Evolutionary conservation across 495 filamentous ascomycete species (phyloP).

Genomic region (Lasiosphaeria miniovina): DNA sequence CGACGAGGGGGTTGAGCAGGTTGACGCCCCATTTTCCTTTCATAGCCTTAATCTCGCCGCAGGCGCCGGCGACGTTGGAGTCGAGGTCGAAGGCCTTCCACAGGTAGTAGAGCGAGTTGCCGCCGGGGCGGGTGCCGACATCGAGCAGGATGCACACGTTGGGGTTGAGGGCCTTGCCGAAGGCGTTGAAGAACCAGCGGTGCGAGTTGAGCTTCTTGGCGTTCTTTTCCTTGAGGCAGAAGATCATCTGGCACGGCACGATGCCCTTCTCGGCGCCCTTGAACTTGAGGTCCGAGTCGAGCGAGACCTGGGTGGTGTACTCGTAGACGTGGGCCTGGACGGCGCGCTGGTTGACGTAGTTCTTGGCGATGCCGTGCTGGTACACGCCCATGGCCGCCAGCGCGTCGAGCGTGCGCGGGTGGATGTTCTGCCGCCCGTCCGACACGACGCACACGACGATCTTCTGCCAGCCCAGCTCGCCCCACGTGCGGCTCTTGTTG

Average conservation of each 20-base stretch:
- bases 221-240: slow-evolving; percentile 98
- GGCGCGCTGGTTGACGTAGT: slow-evolving; percentile 87
- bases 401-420: slow-evolving; percentile 91
- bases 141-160: slow-evolving; percentile 97
- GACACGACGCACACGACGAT: slow-evolving; percentile 96
- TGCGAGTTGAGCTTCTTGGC: slow-evolving; percentile 97
- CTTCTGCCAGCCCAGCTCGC: slow-evolving; percentile 97
- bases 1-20: slow-evolving; percentile 90
- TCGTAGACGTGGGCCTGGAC: slow-evolving; percentile 93
- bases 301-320: slow-evolving; percentile 95
- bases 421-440: slow-evolving; percentile 90
- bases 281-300: slow-evolving; percentile 94
- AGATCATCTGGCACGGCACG: slow-evolving; percentile 97
- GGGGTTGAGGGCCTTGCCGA: slow-evolving; percentile 86
- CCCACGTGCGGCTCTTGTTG: slow-evolving; percentile 91
- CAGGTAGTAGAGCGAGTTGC: slow-evolving; percentile 88
- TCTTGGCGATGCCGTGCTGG: slow-evolving; percentile 98
- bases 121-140: slow-evolving; percentile 86
- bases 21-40: slow-evolving; percentile 81
- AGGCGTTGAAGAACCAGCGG: slow-evolving; percentile 99
- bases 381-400: slow-evolving; percentile 98
- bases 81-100: slow-evolving; percentile 99
- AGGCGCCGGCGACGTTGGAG: slow-evolving; percentile 93
- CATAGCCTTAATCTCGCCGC: slow-evolving; percentile 94
- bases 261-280: slow-evolving; percentile 99